A percentile compares a stretch with the other conserved stretches of the same genome.
phyloP scores from a whole-genome alignment of 345 rosid species.

The Populus deltoides region DNA sequence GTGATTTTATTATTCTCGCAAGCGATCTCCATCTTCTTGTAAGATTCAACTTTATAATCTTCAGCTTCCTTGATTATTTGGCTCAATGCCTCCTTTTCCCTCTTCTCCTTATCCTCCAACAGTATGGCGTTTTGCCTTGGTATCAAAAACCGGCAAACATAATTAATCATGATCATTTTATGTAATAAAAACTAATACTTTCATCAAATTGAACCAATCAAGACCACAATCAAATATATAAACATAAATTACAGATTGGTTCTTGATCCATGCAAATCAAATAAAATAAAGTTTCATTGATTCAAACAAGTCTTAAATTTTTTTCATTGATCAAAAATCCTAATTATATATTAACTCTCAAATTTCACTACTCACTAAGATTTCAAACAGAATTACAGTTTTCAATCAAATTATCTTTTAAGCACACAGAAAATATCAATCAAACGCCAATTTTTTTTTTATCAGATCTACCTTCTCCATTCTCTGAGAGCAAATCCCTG shows the following conservation, averaged over 20 bases:
- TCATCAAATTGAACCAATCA: background rate
- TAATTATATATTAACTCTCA: background rate
- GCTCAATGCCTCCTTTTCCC: conserved; percentile 55
- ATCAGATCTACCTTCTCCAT: conserved; percentile 72
- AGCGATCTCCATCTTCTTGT: conserved; percentile 50
- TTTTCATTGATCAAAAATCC: background rate
- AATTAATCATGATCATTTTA: background rate
- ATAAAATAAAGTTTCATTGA: background rate
- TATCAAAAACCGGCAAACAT: conserved; percentile 3
- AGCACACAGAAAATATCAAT: background rate
- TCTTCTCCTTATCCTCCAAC: conserved; percentile 81
- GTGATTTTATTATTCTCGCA: conserved; percentile 54
- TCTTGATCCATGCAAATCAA: background rate
- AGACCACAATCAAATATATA: background rate
- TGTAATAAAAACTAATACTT: background rate
- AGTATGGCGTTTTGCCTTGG: conserved; percentile 57
- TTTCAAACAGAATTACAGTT: background rate
- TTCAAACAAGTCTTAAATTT: background rate
- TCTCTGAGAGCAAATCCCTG: conserved; percentile 65
- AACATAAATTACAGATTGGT: background rate
- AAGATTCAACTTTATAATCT: conserved; percentile 59
- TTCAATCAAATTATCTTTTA: background rate
- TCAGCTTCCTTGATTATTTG: conserved; percentile 63
- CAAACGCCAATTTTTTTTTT: background rate
- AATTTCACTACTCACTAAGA: background rate